Evolutionary conservation across 768 basidiomycete species (phyloP), one percentile per base, ranked within the genome.

Genomic region (Lyophyllum decastes): DNA sequence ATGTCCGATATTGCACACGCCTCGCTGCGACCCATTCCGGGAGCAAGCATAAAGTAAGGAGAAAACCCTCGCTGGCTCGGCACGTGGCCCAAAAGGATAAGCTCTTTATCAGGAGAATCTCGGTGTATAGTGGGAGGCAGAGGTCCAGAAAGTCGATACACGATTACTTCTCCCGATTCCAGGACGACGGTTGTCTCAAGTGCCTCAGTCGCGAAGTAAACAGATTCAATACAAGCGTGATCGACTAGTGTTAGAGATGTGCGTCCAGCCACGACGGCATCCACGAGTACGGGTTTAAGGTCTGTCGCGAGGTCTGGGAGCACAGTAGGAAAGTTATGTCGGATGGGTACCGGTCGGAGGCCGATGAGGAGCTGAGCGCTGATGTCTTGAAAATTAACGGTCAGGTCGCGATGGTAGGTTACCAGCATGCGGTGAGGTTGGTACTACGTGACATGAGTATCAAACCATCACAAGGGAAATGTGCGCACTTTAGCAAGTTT

Each of bases 371-470:
- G 76, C 26, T 89, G 86, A 4, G 85, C 79, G 53, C 90, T 92
- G 41, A 87, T 70, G 68, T 96, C 93, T 61, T 85, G 84, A 69
- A 95, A 90, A 54, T 81, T 82, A 19, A 95, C 72, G 4, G 79
- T 81, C 19, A 86, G 74, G 67, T 94, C 86, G 10, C 73, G 72
- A 65, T 90, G 85, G 53, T 75, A 76, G 0, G 88, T 89, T 2
- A 90, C 69, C 19, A 91, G 71, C 4, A 95, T 69, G 21, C 90
- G 83, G 62, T 79, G 84, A 14, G 80, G 82, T 66, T 89, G 84
- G 61, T 80, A 82, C 85, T 87, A 59, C 16, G 30, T 43, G n/a
- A 49, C 30, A 46, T 43, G 24, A 52, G 41, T 44, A 49, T 49
- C 12, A 26, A 24, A 38, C 24, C 33, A 40, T 43, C 11, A 46